Evolutionary conservation across 148 eudicot genomes (phyloP).

Genomic region (Fagopyrum tataricum): DNA sequence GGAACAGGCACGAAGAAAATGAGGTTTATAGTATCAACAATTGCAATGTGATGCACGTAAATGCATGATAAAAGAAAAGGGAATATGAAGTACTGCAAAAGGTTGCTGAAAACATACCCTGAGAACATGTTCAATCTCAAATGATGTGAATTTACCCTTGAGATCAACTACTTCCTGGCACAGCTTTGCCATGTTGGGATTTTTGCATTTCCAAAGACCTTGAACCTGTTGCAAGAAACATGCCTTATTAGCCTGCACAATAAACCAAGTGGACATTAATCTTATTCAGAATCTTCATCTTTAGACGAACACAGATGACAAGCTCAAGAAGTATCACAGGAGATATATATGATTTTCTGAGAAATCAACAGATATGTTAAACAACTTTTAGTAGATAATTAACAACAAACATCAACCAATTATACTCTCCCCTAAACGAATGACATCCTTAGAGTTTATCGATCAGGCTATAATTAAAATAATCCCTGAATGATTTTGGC

Average conservation of each 20-base stretch:
- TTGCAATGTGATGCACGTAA: neutral
- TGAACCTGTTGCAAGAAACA: conserved; percentile 41
- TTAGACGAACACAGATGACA: neutral
- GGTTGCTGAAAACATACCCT: conserved; percentile 36
- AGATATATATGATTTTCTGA: neutral
- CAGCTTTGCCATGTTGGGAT: conserved; percentile 65
- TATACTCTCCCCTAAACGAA: neutral
- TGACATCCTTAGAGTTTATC: neutral
- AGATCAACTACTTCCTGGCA: conserved; percentile 69
- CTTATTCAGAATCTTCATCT: neutral
- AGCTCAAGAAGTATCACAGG: neutral
- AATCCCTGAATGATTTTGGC: neutral
- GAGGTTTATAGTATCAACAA: too few relatives aligned
- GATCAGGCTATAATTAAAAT: neutral
- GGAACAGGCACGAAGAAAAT: too few relatives aligned
- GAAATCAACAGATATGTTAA: neutral
- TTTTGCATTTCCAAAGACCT: conserved; percentile 77
- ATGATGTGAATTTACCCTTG: conserved; percentile 48
- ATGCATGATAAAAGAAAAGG: neutral
- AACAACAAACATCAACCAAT: neutral
- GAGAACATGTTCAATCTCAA: conserved; percentile 55
- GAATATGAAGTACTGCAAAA: neutral
- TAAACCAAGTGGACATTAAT: neutral
- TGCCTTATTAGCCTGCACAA: neutral
- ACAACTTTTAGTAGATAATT: neutral